Evolutionary conservation across 2,329 filamentous ascomycete genomes (phyloP), one percentile per base, ranked within the genome.

Genomic region (Alternaria burnsii): DNA sequence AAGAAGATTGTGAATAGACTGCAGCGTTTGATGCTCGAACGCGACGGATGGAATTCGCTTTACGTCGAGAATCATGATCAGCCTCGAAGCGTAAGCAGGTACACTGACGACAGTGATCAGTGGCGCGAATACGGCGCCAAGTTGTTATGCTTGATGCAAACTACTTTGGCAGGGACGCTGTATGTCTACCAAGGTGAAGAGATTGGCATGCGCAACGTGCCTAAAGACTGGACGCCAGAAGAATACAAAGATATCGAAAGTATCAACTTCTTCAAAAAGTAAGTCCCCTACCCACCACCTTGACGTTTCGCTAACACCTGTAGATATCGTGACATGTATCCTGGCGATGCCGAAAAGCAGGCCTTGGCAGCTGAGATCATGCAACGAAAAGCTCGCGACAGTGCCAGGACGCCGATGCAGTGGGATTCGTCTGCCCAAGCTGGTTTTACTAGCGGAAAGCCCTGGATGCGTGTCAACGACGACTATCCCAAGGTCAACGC

Each of bases 401-500:
- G 91, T 69, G 85, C 88, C 10, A 82, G 89, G 16, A 85, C 86
- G 4, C 89, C 89, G 0, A 87, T 92, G 79, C 89, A 91, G 69
- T 92, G 89, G 89, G 82, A 83, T 51, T 78, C 74, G 1, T 76
- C 79, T 0, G 69, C 81, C 1, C 84, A 89, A 63, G 87, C 85
- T 0, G 89, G 89, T 3, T 92, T 92, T 78, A 88, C 87, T 7
- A 76, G 79, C 12, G 82, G 81, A 0, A 81, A 80, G 36, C 86
- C 87, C 0, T 89, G 87, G 87, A 89, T 89, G 86, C 81, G 84
- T 16, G 81, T 87, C 6, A 84, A 87, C 63, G 84, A 86, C 36
- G 82, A 86, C 61, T 87, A 85, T 70, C 77, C 73, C 52, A 73
- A 72, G 1, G 74, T 88, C 70, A 90, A 91, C 61, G 88, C 86